Evolutionary conservation across 495 filamentous ascomycete genomes (phyloP).

Genomic region (Chaetomium tenue): DNA sequence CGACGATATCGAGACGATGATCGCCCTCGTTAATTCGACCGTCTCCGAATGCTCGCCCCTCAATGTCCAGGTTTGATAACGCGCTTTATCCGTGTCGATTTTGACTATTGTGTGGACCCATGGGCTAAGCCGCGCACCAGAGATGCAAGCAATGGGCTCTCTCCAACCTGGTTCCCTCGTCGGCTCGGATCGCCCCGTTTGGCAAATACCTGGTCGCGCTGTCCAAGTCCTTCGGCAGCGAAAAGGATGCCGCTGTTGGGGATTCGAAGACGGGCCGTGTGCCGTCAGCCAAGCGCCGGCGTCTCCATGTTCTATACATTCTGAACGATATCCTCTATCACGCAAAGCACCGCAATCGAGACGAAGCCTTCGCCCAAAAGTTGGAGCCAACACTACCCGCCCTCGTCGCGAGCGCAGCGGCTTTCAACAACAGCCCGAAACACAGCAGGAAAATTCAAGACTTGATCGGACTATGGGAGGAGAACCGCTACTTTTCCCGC

Average conservation of each 20-base stretch:
- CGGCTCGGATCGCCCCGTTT: slow-evolving; percentile 62
- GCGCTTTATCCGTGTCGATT: slow-evolving; percentile 55
- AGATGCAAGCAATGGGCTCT: slow-evolving; percentile 86
- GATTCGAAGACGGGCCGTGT: slow-evolving; percentile 34
- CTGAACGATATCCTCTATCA: slow-evolving; percentile 83
- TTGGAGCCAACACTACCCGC: slow-evolving; percentile 61
- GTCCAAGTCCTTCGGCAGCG: slow-evolving; percentile 54
- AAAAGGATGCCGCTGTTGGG: slow-evolving; percentile 12
- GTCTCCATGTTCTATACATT: slow-evolving; percentile 78
- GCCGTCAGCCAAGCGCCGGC: slow-evolving; percentile 63
- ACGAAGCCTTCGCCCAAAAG: slow-evolving; percentile 57
- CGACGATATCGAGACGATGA: slow-evolving; percentile 71
- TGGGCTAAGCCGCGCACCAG: slow-evolving; percentile 61
- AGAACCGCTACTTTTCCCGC: slow-evolving; percentile 63
- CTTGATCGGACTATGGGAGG: slow-evolving; percentile 71
- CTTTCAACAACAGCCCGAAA: slow-evolving; percentile 62
- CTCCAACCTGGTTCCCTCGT: slow-evolving; percentile 65
- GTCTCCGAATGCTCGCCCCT: slow-evolving; percentile 71
- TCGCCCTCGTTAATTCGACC: slow-evolving; percentile 63
- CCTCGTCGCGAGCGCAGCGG: slow-evolving; percentile 61
- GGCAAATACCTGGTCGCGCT: slow-evolving; percentile 76
- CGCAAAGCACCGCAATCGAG: slow-evolving; percentile 58
- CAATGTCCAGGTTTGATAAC: slow-evolving; percentile 94
- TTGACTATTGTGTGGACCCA: slow-evolving; percentile 38
- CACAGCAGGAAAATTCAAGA: slow-evolving; percentile 63